A percentile compares a stretch with the other conserved stretches of the same genome.
Evolutionary conservation across 257 asterid species (phyloP).

Genomic region (Solanum rostratum): DNA sequence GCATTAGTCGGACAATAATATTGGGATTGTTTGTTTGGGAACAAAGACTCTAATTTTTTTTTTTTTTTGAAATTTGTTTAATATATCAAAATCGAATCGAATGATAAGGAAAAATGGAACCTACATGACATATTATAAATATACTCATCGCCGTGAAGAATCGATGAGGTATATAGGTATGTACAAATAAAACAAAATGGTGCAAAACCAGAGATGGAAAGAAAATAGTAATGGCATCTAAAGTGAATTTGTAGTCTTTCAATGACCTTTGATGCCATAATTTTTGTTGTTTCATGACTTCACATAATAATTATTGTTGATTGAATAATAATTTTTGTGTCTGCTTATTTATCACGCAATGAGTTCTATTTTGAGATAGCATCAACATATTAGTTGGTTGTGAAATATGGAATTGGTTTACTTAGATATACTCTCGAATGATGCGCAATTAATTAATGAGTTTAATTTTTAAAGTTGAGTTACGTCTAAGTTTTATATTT

Average conservation of each 20-base stretch:
- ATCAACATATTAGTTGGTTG: not conserved
- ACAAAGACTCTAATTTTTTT: too few species aligned
- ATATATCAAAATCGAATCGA: not conserved
- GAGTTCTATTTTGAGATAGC: not conserved
- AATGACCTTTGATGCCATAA: not conserved
- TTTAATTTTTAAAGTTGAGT: not conserved
- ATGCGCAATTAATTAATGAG: not conserved
- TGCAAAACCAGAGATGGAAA: not conserved
- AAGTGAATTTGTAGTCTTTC: not conserved
- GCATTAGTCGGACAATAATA: too few species aligned
- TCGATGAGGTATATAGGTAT: not conserved
- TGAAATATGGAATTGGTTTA: not conserved
- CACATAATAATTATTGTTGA: not conserved
- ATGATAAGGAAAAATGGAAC: not conserved
- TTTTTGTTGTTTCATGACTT: not conserved
- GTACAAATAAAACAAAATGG: not conserved
- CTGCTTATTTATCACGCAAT: not conserved
- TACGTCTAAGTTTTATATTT: not conserved
- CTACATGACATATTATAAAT: not conserved
- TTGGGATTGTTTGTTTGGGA: too few species aligned
- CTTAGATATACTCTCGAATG: not conserved
- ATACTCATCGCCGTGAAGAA: not conserved
- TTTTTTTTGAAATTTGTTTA: too few species aligned
- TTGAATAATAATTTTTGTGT: not conserved
- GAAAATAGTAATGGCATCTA: not conserved